Evolutionary conservation across 257 asterid species (phyloP).

Genomic region (Jacaranda copaia): DNA sequence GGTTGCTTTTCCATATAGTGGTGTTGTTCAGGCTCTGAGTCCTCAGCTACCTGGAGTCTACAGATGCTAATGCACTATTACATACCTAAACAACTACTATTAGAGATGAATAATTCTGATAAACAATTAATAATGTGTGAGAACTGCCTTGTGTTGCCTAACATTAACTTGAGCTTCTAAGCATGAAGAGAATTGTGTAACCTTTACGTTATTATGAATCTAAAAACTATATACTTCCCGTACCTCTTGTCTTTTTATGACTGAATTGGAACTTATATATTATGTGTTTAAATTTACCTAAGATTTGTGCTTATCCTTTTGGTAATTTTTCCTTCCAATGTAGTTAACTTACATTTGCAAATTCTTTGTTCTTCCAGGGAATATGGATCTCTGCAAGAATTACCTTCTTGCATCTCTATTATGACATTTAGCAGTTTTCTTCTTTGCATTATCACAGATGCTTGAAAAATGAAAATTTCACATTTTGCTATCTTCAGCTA

Average conservation of each 20-base stretch:
- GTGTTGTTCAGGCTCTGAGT: background rate
- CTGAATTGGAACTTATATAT: background rate
- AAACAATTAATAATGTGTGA: too few relatives aligned
- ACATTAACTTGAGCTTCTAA: background rate
- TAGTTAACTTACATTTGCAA: conserved; percentile 6
- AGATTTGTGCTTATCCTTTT: background rate
- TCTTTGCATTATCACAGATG: background rate
- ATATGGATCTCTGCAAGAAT: conserved; percentile 1
- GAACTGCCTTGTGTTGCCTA: background rate
- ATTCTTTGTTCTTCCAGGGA: background rate
- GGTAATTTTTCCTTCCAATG: background rate
- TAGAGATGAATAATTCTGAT: background rate
- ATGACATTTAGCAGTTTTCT: conserved; percentile 17
- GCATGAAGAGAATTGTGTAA: background rate
- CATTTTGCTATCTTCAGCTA: background rate
- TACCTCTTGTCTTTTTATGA: background rate
- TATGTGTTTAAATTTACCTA: background rate
- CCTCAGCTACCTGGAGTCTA: background rate
- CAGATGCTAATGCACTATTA: conserved; percentile 2
- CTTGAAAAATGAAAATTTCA: conserved; percentile 13
- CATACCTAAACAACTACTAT: background rate
- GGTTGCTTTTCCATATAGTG: background rate
- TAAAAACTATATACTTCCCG: background rate
- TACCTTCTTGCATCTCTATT: background rate
- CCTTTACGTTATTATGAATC: too few relatives aligned